A percentile compares a stretch with the other conserved stretches of the same genome.
Conservation (phyloP, 169 alveolate genomes). For the Blepharisma undulans region DNA sequence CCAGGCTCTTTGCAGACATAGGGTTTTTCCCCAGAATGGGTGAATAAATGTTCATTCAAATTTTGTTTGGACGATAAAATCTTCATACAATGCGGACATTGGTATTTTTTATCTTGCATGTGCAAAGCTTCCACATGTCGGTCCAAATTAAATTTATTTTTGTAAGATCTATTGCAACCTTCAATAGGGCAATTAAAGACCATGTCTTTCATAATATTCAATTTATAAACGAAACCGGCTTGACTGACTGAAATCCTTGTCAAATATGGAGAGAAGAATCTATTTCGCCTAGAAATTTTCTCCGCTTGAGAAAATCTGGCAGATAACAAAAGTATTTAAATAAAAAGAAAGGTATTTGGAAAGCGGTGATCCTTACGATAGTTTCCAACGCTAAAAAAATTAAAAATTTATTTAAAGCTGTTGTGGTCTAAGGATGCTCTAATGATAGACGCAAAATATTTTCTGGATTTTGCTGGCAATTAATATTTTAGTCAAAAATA, state of each 20-base stretch:
- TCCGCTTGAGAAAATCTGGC: background rate
- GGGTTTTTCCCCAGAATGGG: conserved; percentile 28
- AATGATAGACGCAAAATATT: background rate
- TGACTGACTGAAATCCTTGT: background rate
- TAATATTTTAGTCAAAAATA: background rate
- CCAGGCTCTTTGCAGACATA: background rate
- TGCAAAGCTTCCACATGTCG: conserved; percentile 17
- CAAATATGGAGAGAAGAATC: background rate
- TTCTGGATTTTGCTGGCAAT: background rate
- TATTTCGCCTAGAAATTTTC: background rate
- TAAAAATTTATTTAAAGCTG: background rate
- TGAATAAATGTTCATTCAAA: conserved; percentile 21
- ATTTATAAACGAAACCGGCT: background rate
- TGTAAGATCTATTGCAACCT: conserved; percentile 27
- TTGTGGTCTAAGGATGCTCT: background rate
- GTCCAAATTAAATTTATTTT: conserved; percentile 19
- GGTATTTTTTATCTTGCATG: background rate
- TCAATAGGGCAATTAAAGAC: background rate
- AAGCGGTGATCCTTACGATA: background rate
- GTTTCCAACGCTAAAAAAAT: background rate
- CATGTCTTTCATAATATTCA: background rate
- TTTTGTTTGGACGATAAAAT: background rate
- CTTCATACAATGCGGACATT: background rate
- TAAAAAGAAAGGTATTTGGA: background rate
- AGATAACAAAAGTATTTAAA: background rate